Evolutionary conservation across 2,329 filamentous ascomycete species (phyloP).

Genomic region (Xylariaceae sp.): DNA sequence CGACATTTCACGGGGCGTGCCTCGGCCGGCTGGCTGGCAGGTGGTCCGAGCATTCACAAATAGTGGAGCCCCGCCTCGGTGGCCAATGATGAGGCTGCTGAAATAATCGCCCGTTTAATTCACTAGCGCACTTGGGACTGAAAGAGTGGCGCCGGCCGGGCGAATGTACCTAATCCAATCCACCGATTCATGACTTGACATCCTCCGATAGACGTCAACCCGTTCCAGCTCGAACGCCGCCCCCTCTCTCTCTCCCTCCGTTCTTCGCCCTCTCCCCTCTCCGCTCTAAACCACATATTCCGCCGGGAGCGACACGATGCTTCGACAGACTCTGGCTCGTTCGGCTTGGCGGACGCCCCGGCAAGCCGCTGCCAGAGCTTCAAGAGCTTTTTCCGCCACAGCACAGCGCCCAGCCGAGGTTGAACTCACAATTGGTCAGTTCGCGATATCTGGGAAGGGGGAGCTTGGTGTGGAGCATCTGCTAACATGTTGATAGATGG

Average conservation of each 20-base stretch:
- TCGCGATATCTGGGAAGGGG: slow-evolving; percentile 17
- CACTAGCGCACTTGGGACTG: slow-evolving; percentile 18
- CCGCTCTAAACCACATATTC: slow-evolving; percentile 38
- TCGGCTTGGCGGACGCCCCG: slow-evolving; percentile 62
- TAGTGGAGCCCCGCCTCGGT: neutral
- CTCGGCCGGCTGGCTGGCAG: neutral
- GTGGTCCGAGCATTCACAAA: slow-evolving; percentile 2
- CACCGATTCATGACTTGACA: slow-evolving; percentile 7
- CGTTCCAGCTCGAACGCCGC: slow-evolving; percentile 4
- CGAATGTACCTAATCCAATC: slow-evolving; percentile 2
- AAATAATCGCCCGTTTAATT: slow-evolving; percentile 29
- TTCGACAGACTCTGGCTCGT: slow-evolving; percentile 63
- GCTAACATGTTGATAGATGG: slow-evolving; percentile 60
- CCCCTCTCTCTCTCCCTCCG: slow-evolving; percentile 10
- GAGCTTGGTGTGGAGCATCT: slow-evolving; percentile 4
- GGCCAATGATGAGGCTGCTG: slow-evolving; percentile 24
- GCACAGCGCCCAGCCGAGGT: slow-evolving; percentile 79
- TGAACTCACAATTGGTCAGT: slow-evolving; percentile 88
- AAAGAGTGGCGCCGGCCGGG: neutral
- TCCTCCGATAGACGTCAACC: slow-evolving; percentile 25
- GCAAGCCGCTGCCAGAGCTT: slow-evolving; percentile 50
- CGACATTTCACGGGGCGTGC: neutral
- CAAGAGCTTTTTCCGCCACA: slow-evolving; percentile 78
- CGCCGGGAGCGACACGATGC: slow-evolving; percentile 60
- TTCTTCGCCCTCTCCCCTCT: slow-evolving; percentile 27